Evolutionary conservation across 202 grass and related monocot species (phyloP).

Genomic region (Setaria viridis): DNA sequence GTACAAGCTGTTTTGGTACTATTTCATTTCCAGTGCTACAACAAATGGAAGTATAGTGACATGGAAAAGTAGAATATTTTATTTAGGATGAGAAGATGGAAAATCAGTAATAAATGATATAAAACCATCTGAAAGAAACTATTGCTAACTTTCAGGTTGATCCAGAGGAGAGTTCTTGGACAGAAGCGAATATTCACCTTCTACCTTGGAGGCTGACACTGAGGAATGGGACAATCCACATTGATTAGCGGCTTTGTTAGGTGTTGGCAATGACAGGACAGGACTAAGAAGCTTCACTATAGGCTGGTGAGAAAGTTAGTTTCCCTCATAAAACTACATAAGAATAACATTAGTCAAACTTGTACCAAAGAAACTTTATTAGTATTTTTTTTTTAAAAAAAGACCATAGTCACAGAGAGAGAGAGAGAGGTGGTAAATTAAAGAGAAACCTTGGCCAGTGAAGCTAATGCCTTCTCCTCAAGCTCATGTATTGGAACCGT

Average conservation of each 20-base stretch:
- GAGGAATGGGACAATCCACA: too few relatives aligned
- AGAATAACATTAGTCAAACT: slow-evolving; percentile 30
- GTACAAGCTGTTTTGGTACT: not conserved
- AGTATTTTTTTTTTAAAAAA: slow-evolving; percentile 22
- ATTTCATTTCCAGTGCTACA: not conserved
- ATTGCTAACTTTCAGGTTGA: slow-evolving; percentile 53
- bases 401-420: not conserved
- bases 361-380: slow-evolving; percentile 3
- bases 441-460: slow-evolving; percentile 80
- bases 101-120: slow-evolving; percentile 16
- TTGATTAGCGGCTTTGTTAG: too few relatives aligned
- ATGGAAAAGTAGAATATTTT: not conserved
- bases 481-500: slow-evolving; percentile 81
- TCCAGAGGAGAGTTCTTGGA: slow-evolving; percentile 51
- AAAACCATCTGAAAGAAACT: slow-evolving; percentile 40
- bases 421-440: slow-evolving; percentile 7
- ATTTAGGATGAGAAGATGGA: not conserved
- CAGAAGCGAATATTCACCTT: slow-evolving; percentile 42
- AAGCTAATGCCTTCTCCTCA: slow-evolving; percentile 83
- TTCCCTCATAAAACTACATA: too few relatives aligned
- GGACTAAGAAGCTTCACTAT: too few relatives aligned
- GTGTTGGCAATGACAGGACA: too few relatives aligned
- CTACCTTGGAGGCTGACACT: slow-evolving; percentile 54
- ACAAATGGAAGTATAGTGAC: not conserved
- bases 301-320: too few relatives aligned